Conservation (phyloP, 306 rosid genomes). For the Senna tora region DNA sequence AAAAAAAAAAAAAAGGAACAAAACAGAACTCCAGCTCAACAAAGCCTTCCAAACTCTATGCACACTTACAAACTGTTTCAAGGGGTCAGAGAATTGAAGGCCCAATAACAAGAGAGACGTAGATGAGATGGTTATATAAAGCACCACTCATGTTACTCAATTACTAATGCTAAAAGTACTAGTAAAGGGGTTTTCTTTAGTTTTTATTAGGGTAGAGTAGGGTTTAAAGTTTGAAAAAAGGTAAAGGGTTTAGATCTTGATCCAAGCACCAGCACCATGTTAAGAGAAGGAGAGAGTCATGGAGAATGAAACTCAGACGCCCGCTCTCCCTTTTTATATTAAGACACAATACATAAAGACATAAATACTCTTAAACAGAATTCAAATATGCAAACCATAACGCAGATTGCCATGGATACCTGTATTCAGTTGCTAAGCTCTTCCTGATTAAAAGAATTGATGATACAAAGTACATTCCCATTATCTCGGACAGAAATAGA, state of each 20-base stretch:
- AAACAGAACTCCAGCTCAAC: no score
- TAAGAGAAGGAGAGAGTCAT: not conserved
- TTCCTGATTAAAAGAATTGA: constrained; percentile 97
- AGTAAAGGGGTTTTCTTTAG: not conserved
- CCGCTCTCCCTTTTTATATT: not conserved
- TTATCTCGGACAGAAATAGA: constrained; percentile 90
- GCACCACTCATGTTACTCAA: not conserved
- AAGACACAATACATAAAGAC: not conserved
- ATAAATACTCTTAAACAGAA: constrained; percentile 1
- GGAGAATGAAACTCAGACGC: not conserved
- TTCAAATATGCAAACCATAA: not conserved
- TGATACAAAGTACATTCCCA: constrained; percentile 97
- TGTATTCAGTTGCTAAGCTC: constrained; percentile 95
- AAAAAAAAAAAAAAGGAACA: no score
- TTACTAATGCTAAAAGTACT: not conserved
- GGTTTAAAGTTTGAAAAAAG: not conserved
- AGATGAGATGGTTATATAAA: not conserved
- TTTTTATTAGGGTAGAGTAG: not conserved
- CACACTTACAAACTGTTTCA: not conserved
- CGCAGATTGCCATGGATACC: constrained; percentile 53
- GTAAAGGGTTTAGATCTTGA: not conserved
- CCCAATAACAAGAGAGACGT: not conserved
- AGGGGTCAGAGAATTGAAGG: not conserved
- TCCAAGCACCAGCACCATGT: not conserved
- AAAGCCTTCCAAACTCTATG: no score